Evolutionary conservation across 164 flowering plant genomes (phyloP).

Genomic region (Stephania cephalantha): DNA sequence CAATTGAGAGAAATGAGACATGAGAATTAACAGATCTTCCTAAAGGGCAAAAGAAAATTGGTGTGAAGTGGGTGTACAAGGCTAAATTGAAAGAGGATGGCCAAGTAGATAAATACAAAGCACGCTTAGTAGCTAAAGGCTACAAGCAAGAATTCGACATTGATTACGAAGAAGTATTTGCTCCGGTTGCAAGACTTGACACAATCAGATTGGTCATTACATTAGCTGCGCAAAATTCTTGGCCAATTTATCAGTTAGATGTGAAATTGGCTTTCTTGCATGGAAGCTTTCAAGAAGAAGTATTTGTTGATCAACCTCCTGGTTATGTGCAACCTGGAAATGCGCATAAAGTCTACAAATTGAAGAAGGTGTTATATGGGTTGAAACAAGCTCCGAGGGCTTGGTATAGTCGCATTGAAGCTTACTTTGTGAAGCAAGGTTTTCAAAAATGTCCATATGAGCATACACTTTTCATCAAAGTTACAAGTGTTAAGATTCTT

Average conservation of each 20-base stretch:
- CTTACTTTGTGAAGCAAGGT: neutral
- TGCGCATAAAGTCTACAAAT: neutral
- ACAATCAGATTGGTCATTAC: neutral
- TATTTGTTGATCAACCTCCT: neutral
- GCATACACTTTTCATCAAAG: neutral
- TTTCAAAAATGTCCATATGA: neutral
- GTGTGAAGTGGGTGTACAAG: constrained; percentile 1
- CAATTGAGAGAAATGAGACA: no score
- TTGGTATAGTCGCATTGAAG: neutral
- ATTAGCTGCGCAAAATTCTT: neutral
- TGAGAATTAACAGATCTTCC: no score
- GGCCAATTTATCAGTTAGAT: neutral
- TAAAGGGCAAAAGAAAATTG: neutral
- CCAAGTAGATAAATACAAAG: neutral
- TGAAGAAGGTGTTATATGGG: neutral
- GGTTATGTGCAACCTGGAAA: neutral
- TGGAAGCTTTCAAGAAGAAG: neutral
- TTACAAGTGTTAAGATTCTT: neutral
- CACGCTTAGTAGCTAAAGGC: neutral
- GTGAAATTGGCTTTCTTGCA: neutral
- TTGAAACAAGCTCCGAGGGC: neutral
- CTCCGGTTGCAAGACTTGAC: neutral
- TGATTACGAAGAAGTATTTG: neutral
- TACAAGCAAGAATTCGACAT: neutral
- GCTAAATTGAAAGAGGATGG: neutral